Conservation (phyloP, 2,329 filamentous ascomycete species). For the Fusarium brevicatenulatum region DNA sequence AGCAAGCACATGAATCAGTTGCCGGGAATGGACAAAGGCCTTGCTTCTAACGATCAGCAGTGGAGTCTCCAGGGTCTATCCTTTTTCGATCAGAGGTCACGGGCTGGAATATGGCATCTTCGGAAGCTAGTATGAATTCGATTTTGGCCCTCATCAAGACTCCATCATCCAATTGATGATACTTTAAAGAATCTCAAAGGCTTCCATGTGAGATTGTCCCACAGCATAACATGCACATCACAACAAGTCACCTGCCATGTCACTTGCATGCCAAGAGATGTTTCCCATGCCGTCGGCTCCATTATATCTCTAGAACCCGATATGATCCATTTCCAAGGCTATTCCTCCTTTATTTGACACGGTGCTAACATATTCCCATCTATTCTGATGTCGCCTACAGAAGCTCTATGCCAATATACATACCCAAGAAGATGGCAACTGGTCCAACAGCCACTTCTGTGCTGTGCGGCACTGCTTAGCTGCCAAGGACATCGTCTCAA, state of each 20-base stretch:
- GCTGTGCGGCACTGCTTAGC: background rate
- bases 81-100: background rate
- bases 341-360: too few species aligned
- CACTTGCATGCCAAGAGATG: background rate
- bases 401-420: background rate
- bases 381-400: background rate
- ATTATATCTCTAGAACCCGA: background rate
- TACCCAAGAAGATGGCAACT: background rate
- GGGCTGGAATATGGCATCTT: background rate
- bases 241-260: background rate
- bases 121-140: background rate
- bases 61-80: background rate
- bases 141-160: background rate
- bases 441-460: background rate
- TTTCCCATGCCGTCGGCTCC: background rate
- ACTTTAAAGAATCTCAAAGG: background rate
- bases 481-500: background rate
- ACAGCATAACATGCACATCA: background rate
- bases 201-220: background rate
- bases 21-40: slow-evolving; percentile 5
- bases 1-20: slow-evolving; percentile 22
- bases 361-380: too few species aligned
- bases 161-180: background rate
- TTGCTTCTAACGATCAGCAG: slow-evolving; percentile 5
- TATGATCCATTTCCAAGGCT: background rate